Evolutionary conservation across 164 flowering plant species (phyloP), one percentile per base, ranked within the genome.

Genomic region (Litsea cubeba): DNA sequence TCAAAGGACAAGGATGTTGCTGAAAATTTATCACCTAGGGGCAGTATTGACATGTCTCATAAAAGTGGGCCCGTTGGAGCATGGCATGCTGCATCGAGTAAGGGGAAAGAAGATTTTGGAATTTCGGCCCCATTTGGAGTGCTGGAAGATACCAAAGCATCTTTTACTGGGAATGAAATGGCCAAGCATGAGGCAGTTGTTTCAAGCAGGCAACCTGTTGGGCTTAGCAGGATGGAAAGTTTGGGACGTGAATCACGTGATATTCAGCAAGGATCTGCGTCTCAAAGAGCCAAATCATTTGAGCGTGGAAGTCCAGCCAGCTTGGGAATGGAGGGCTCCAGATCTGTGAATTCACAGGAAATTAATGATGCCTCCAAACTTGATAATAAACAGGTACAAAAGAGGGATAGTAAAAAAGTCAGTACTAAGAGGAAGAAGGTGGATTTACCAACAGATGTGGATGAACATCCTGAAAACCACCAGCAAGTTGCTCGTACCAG

Each of bases 301-400:
- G 94, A 93, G 66, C 92, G 89, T 77, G 98, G 86, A 79, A 90
- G 91, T 81, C 91, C 91, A 67, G 86, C 93, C 60, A 89, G 92
- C 79, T 74, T 89, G 71, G 70, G 50, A 22, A 32, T 70, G 50
- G 78, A 76, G 64, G 96, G 90, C 71, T 82, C 91, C 15, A 87
- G 85, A 82, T 88, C 94, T 78, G 90, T 87, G 50, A 88, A 86
- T 74, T 91, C 94, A n/a, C 91, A 82, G 71, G 95, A 90, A 57
- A 85, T 83, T 72, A 82, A 72, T 72, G 91, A 88, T 66, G 2
- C 80, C 35, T 68, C 76, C 58, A 84, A 77, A 50, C 75, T 78
- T 80, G 90, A 82, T 24, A 40, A 40, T 40, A 87, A 84, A 75
- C 86, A 86, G 72, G 79, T 70, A 23, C 79, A 63, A 57, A 79